Conservation (phyloP, 2,329 filamentous ascomycete genomes). For the Paecilomyces variotii region DNA sequence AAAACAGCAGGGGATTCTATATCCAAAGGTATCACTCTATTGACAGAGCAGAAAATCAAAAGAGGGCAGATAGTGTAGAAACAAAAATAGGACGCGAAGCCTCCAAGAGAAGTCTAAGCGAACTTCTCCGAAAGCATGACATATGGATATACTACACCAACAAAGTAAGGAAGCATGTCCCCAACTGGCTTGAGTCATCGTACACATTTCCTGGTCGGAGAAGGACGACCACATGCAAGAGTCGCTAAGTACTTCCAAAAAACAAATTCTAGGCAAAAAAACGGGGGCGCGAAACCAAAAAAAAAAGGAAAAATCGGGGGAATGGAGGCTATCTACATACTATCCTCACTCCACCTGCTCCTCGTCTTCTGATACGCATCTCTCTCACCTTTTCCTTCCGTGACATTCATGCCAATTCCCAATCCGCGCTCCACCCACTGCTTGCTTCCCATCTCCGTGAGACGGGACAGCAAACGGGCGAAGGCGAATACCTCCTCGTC, state of each 20-base stretch:
- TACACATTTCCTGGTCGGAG: too few species aligned
- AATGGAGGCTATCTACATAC: conserved; percentile 20
- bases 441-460: conserved; percentile 87
- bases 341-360: conserved; percentile 45
- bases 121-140: neutral
- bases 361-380: conserved; percentile 42
- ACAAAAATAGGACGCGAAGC: neutral
- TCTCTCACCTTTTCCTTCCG: conserved; percentile 38
- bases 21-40: neutral
- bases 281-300: neutral
- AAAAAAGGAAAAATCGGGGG: neutral
- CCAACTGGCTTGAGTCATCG: too few species aligned
- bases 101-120: neutral
- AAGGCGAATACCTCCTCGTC: conserved; percentile 98
- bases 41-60: neutral
- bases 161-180: neutral
- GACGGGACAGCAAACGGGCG: conserved; percentile 71
- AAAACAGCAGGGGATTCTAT: neutral
- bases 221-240: too few species aligned
- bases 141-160: neutral
- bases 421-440: conserved; percentile 86
- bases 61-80: neutral
- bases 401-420: conserved; percentile 39
- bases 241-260: too few species aligned
- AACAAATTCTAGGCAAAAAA: neutral